A percentile compares a stretch with the other conserved stretches of the same genome.
phyloP scores from a whole-genome alignment of 371 early-diverging fungal species.

The Mucor velutinosus region DNA sequence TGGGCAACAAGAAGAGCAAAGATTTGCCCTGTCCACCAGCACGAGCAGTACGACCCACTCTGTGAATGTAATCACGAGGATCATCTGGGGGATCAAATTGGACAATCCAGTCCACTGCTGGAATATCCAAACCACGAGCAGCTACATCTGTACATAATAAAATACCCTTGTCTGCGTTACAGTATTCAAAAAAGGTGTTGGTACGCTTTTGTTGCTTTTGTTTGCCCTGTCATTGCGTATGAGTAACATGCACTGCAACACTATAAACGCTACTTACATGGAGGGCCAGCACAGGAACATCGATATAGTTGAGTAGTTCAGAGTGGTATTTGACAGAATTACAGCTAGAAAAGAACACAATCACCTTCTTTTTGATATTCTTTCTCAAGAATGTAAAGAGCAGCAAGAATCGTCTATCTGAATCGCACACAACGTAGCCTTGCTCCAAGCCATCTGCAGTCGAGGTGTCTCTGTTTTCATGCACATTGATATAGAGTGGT shows the following conservation, averaged over 20 bases:
- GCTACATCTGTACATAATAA: slow-evolving; percentile 98
- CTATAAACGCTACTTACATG: slow-evolving; percentile 60
- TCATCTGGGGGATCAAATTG: slow-evolving; percentile 99
- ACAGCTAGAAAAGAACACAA: slow-evolving; percentile 96
- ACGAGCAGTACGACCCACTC: slow-evolving; percentile 98
- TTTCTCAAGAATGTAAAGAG: slow-evolving; percentile 94
- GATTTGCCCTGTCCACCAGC: slow-evolving; percentile 88
- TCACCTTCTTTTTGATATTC: slow-evolving; percentile 93
- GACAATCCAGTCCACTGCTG: slow-evolving; percentile 97
- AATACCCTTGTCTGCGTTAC: slow-evolving; percentile 88
- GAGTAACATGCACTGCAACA: neutral
- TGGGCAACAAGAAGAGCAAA: slow-evolving; percentile 94
- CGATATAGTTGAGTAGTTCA: slow-evolving; percentile 95
- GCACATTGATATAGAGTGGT: slow-evolving; percentile 96
- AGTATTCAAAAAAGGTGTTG: slow-evolving; percentile 94
- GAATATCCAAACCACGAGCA: slow-evolving; percentile 98
- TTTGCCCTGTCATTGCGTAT: slow-evolving; percentile 56
- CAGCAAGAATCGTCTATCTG: slow-evolving; percentile 90
- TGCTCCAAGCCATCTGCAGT: slow-evolving; percentile 95
- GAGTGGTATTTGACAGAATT: slow-evolving; percentile 95
- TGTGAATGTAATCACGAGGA: slow-evolving; percentile 97
- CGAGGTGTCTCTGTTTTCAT: slow-evolving; percentile 86
- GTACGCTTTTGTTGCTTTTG: slow-evolving; percentile 97
- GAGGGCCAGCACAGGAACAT: slow-evolving; percentile 93
- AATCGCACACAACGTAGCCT: slow-evolving; percentile 93